These are phyloP conservation scores for Lobosporangium transversale DNA, from an alignment of 192 early-diverging fungal genomes.

Conservation along the genomic window DNA sequence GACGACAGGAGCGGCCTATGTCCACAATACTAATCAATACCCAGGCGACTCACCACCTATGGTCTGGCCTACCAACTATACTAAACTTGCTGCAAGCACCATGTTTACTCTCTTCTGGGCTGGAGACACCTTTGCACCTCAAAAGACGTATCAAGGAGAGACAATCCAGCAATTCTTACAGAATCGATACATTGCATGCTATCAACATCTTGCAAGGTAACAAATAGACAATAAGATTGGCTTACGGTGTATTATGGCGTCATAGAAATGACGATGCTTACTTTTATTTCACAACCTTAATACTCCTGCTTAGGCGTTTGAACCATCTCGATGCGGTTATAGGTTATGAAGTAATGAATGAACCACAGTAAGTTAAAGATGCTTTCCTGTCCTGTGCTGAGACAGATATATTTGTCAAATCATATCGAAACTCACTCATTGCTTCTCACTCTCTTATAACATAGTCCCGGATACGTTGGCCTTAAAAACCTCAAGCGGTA, in stretches of 20 bases:
- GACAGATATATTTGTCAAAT: no score
- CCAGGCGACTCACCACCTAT: conserved; percentile 63
- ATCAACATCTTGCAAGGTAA: conserved; percentile 73
- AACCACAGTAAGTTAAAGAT: conserved; percentile 67
- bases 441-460: no score
- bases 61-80: conserved; percentile 91
- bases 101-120: conserved; percentile 90
- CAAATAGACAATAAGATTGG: not conserved
- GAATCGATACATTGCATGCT: conserved; percentile 71
- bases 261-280: conserved; percentile 4
- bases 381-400: not conserved
- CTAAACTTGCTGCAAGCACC: conserved; percentile 81
- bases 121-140: conserved; percentile 79
- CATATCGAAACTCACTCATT: no score
- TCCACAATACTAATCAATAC: conserved; percentile 72
- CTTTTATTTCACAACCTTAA: not conserved
- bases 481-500: conserved; percentile 65
- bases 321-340: conserved; percentile 70
- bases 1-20: conserved; percentile 79
- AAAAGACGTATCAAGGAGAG: conserved; percentile 70
- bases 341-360: conserved; percentile 87
- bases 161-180: conserved; percentile 75
- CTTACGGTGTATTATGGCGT: not conserved
- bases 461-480: conserved; percentile 79
- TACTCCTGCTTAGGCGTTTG: conserved; percentile 61